Evolutionary conservation across 192 early-diverging fungal species (phyloP).

Genomic region (Geranomyces michiganensis): DNA sequence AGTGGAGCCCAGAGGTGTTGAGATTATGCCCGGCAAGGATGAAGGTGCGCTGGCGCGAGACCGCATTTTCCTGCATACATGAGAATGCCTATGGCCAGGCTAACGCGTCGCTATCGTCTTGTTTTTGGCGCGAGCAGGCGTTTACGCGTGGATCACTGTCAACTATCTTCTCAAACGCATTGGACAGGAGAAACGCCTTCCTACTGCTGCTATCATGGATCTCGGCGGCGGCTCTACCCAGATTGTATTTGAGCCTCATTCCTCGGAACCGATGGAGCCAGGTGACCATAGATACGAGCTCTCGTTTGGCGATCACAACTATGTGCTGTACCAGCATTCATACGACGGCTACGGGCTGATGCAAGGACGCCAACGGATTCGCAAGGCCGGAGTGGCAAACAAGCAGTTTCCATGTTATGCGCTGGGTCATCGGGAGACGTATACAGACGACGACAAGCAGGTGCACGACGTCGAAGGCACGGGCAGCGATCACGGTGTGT

Average conservation of each 20-base stretch:
- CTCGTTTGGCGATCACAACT: conserved; percentile 69
- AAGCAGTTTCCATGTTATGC: conserved; percentile 40
- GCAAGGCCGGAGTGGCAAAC: conserved; percentile 49
- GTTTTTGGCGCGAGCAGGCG: conserved; percentile 42
- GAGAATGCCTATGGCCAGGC: background rate
- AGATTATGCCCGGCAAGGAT: conserved; percentile 93
- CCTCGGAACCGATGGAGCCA: conserved; percentile 48
- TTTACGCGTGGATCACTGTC: conserved; percentile 98
- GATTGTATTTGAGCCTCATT: conserved; percentile 91
- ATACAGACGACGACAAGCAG: conserved; percentile 22
- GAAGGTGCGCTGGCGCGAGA: conserved; percentile 78
- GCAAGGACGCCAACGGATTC: conserved; percentile 79
- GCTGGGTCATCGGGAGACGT: conserved; percentile 33
- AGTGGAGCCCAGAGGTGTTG: conserved; percentile 70
- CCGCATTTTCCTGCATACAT: background rate
- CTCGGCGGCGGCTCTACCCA: conserved; percentile 97
- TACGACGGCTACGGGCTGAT: conserved; percentile 92
- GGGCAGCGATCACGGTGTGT: conserved; percentile 12
- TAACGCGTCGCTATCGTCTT: background rate
- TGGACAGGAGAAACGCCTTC: conserved; percentile 49
- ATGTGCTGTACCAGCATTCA: conserved; percentile 92
- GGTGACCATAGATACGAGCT: conserved; percentile 80
- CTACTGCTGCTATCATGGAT: conserved; percentile 91
- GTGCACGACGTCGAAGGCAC: conserved; percentile 19
- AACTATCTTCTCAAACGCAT: conserved; percentile 83